Evolutionary conservation across 345 rosid genomes (phyloP).

Genomic region (Citrus australasica): DNA sequence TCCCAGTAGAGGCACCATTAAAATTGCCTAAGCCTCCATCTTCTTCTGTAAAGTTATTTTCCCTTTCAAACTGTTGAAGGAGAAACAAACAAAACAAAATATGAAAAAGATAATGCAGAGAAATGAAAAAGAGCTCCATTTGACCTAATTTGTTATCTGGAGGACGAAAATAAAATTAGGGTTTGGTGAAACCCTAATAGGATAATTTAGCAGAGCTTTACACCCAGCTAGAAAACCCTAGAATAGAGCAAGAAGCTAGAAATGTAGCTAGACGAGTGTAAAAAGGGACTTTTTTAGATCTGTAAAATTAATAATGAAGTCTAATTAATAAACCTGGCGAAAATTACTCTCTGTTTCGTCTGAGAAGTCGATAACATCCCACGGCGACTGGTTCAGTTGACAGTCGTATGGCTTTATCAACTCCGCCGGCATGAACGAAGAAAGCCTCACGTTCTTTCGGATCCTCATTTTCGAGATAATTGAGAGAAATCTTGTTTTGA

Average conservation of each 20-base stretch:
- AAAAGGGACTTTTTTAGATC: too few species aligned
- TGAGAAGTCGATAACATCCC: neutral
- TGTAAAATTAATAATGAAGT: too few species aligned
- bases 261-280: too few species aligned
- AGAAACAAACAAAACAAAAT: neutral
- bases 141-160: neutral
- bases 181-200: constrained; percentile 2
- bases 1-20: neutral
- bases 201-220: too few species aligned
- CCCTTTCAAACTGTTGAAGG: neutral
- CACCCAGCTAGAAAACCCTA: too few species aligned
- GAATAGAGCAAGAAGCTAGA: neutral
- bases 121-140: neutral
- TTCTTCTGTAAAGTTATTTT: neutral
- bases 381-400: constrained; percentile 1
- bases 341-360: neutral
- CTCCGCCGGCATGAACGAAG: neutral
- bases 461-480: neutral
- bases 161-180: neutral
- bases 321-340: neutral
- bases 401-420: neutral
- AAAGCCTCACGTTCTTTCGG: neutral
- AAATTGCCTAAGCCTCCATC: neutral
- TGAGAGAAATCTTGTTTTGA: too few species aligned
- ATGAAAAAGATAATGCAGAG: neutral